Conservation (phyloP, 768 basidiomycete genomes). For the Xanthoconium stramineum region DNA sequence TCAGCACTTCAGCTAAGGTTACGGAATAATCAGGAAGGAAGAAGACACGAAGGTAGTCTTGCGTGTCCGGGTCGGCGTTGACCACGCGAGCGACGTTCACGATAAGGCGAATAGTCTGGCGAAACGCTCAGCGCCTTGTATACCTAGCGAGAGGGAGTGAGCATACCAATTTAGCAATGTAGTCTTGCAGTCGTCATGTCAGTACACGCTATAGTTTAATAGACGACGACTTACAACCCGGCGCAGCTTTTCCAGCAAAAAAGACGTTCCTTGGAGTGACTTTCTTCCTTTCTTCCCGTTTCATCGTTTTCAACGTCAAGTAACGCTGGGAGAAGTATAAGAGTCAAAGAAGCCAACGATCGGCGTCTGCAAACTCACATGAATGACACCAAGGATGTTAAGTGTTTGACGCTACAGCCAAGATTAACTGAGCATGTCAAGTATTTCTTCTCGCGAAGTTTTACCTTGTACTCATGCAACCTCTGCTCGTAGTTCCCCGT, state of each 20-base stretch:
- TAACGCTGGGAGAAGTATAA: conserved; percentile 57
- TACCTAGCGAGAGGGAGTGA: neutral
- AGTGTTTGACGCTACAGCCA: conserved; percentile 76
- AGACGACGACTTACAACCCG: conserved; percentile 60
- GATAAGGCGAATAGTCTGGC: conserved; percentile 85
- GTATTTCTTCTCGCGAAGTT: neutral
- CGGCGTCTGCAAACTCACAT: conserved; percentile 45
- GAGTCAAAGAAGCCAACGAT: neutral
- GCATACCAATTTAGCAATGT: conserved; percentile 83
- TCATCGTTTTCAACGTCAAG: conserved; percentile 74
- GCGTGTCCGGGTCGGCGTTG: conserved; percentile 78
- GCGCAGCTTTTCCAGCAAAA: conserved; percentile 97
- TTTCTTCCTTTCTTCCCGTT: conserved; percentile 75
- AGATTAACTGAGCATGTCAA: neutral
- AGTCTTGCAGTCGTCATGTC: conserved; percentile 46
- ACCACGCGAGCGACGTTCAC: conserved; percentile 77
- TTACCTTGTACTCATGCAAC: conserved; percentile 89
- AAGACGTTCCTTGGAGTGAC: conserved; percentile 86
- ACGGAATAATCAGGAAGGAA: conserved; percentile 97
- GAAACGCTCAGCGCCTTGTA: neutral
- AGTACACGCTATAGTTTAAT: neutral
- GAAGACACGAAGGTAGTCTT: conserved; percentile 80
- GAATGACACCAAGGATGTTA: conserved; percentile 88
- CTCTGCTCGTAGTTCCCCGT: conserved; percentile 45
- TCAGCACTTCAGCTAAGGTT: conserved; percentile 76